phyloP scores from a whole-genome alignment of 805 yeast species.

The Phaffomyces opuntiae region DNA sequence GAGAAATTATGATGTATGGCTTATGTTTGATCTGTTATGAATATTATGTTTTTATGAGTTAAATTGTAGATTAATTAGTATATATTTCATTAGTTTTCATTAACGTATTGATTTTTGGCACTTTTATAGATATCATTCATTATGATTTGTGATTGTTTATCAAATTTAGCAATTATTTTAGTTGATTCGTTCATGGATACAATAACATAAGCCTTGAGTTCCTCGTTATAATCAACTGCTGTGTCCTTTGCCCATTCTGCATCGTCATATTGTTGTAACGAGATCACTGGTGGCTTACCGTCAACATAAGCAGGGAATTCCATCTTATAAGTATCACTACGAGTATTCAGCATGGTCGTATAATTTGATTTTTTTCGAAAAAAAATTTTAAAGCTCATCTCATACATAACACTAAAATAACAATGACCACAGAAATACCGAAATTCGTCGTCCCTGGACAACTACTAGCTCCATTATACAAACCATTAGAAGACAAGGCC shows the following conservation, averaged over 20 bases:
- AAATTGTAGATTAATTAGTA: too few relatives aligned
- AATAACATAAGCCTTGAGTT: constrained; percentile 29
- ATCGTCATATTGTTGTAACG: constrained; percentile 40
- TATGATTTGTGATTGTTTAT: constrained; percentile 29
- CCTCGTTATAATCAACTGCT: constrained; percentile 34
- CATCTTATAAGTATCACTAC: not conserved
- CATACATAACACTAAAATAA: not conserved
- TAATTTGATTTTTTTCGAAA: not conserved
- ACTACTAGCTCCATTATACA: constrained; percentile 53
- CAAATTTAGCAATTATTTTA: constrained; percentile 37
- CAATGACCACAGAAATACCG: constrained; percentile 28
- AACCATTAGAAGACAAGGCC: constrained; percentile 3
- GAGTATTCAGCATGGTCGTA: too few relatives aligned
- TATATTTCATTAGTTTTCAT: too few relatives aligned
- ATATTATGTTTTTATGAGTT: too few relatives aligned
- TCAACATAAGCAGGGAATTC: constrained; percentile 36
- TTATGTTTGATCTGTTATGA: too few relatives aligned
- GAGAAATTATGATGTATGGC: constrained; percentile 14
- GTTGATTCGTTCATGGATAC: constrained; percentile 40
- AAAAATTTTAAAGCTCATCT: not conserved
- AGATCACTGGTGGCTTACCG: constrained; percentile 40
- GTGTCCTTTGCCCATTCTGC: constrained; percentile 47
- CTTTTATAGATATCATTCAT: constrained; percentile 39
- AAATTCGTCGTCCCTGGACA: constrained; percentile 74
- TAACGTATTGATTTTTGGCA: constrained; percentile 31